Conservation (phyloP, 306 rosid genomes). For the Ceratonia siliqua region DNA sequence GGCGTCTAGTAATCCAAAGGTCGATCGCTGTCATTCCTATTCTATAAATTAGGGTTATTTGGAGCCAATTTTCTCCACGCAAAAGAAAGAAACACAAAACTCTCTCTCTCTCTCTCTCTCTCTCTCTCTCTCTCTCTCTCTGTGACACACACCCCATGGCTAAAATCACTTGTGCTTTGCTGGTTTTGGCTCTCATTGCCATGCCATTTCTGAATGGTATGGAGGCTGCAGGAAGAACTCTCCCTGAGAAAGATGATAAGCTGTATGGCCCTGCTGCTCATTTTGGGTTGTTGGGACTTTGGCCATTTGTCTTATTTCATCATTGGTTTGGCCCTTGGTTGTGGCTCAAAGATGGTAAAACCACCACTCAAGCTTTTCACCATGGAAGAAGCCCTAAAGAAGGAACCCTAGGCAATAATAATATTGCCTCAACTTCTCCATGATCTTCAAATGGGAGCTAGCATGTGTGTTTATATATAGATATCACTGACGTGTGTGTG, state of each 20-base stretch:
- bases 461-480: not conserved
- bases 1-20: not conserved
- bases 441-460: not conserved
- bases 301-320: not conserved
- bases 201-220: slow-evolving; percentile 25
- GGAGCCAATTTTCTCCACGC: slow-evolving; percentile 12
- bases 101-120: no score
- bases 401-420: not conserved
- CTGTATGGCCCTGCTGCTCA: slow-evolving; percentile 1
- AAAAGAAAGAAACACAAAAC: not conserved
- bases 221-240: slow-evolving; percentile 35
- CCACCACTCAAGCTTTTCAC: not conserved
- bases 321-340: slow-evolving; percentile 9
- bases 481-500: slow-evolving; percentile 11
- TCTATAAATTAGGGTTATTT: slow-evolving; percentile 37
- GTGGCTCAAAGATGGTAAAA: slow-evolving; percentile 10
- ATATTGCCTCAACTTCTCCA: not conserved
- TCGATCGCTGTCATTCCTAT: not conserved
- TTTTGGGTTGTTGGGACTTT: not conserved
- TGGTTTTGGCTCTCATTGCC: slow-evolving; percentile 27
- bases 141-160: slow-evolving; percentile 36
- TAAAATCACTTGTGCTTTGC: slow-evolving; percentile 13
- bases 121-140: no score
- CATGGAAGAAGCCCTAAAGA: not conserved
- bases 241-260: not conserved